Conservation (phyloP, 2,329 filamentous ascomycete species). For the Phyllachora maydis region DNA sequence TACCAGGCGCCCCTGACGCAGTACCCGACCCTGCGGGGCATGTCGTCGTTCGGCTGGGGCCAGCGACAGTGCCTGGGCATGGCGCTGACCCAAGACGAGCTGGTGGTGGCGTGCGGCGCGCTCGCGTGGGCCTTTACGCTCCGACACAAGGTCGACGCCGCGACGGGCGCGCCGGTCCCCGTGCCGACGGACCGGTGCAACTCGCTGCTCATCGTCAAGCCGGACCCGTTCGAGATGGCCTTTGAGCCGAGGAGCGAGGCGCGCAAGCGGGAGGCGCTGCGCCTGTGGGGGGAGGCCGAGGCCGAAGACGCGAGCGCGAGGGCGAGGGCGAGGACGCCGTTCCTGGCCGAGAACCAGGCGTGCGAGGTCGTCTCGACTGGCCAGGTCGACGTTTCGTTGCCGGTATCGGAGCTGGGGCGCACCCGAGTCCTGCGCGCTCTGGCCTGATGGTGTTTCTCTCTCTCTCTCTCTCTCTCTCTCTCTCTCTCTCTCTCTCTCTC, state of each 20-base stretch:
- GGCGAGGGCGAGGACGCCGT: conserved; percentile 1
- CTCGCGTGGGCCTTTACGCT: conserved; percentile 21
- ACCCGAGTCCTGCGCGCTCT: too few species aligned
- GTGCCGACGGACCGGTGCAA: conserved; percentile 27
- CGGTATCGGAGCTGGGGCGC: too few species aligned
- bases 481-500: too few species aligned
- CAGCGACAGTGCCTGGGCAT: conserved; percentile 19
- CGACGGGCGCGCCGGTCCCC: conserved; percentile 16
- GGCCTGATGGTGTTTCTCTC: too few species aligned
- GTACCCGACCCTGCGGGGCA: conserved; percentile 29
- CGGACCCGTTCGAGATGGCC: conserved; percentile 29
- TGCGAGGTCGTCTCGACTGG: too few species aligned
- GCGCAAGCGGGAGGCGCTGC: conserved; percentile 15
- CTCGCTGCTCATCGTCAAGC: conserved; percentile 34
- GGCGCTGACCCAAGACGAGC: conserved; percentile 18
- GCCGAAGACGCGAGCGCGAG: conserved; percentile 8
- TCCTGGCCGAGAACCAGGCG: background rate
- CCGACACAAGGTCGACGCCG: conserved; percentile 19
- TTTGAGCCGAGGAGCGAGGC: conserved; percentile 25
- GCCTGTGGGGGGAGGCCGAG: conserved; percentile 15
- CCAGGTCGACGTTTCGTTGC: too few species aligned
- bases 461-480: too few species aligned
- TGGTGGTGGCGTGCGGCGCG: conserved; percentile 26
- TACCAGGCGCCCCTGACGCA: conserved; percentile 27
- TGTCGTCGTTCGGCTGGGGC: conserved; percentile 32